These are phyloP conservation scores for Zygoascus meyerae DNA, from an alignment of 1,139 yeast genomes.

Conservation along the genomic window DNA sequence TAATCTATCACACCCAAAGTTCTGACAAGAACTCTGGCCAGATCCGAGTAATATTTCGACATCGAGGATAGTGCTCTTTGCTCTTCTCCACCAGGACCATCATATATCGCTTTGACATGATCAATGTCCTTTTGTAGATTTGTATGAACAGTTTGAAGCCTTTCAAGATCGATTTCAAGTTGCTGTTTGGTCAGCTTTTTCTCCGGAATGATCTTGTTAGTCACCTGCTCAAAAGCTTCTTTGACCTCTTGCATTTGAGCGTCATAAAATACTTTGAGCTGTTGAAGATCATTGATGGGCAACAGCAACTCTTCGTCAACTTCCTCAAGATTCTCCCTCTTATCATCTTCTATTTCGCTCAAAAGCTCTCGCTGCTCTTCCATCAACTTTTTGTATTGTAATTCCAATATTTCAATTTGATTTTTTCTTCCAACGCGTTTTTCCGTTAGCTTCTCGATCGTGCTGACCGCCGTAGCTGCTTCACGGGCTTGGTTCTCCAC, in stretches of 20 bases:
- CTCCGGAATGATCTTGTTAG: slow-evolving; percentile 3
- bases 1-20: neutral
- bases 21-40: slow-evolving; percentile 3
- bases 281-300: slow-evolving; percentile 25
- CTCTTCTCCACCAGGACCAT: slow-evolving; percentile 12
- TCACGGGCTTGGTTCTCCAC: slow-evolving; percentile 26
- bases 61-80: neutral
- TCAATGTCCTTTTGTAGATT: slow-evolving; percentile 20
- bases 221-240: slow-evolving; percentile 7
- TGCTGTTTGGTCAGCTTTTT: neutral
- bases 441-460: slow-evolving; percentile 18
- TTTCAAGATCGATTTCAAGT: neutral
- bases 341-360: slow-evolving; percentile 1
- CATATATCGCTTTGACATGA: slow-evolving; percentile 37
- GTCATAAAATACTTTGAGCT: slow-evolving; percentile 15
- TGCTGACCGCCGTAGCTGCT: slow-evolving; percentile 19
- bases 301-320: slow-evolving; percentile 25
- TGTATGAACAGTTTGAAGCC: slow-evolving; percentile 2
- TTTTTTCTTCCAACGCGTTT: slow-evolving; percentile 20
- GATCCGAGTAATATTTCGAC: slow-evolving; percentile 1
- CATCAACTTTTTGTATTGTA: slow-evolving; percentile 21
- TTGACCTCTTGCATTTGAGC: slow-evolving; percentile 6
- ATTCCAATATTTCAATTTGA: slow-evolving; percentile 27
- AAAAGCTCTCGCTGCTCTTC: slow-evolving; percentile 1
- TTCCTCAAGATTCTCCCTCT: slow-evolving; percentile 18